Base-by-base conservation (phyloP, 2,329 filamentous ascomycete species). In the Aspergillus eucalypticola region DNA sequence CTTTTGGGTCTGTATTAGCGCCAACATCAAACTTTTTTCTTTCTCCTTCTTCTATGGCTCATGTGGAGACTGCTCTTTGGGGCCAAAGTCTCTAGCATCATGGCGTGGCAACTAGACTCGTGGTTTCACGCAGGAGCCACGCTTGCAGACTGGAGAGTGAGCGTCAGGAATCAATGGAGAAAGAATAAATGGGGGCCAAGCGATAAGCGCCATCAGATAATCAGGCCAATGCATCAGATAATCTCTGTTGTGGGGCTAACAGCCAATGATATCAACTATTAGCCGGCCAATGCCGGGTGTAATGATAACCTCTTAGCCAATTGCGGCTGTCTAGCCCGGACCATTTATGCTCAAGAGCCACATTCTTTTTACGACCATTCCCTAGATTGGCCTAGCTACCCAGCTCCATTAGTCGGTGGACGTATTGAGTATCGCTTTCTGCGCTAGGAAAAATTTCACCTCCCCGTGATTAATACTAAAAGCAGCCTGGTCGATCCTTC, bases 141-240 rank as follows among this genome's bases (percentile, higher is more conserved):
- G 5, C 13, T 15, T n/a, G 46, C 23, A n/a, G 44, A 6, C 25
- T 27, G 25, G 23, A 13, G 23, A 10, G 19, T 11, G 27, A 11
- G 27, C 2, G 23, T 3, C 21, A 27, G 15, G 8, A n/a, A 17
- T 32, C 5, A n/a, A 29, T 27, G n/a, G 27, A 15, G 46, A 4
- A 13, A 19, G 8, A n/a, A 17, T 10, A n/a, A 10, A 49, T 29
- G 15, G 46, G 46, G 46, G 46, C 25, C 21, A 11, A 11, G 44
- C 25, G 25, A 50, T 50, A 50, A 50, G 46, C n/a, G 46, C 46
- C 27, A 50, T 50, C 46, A 50, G 46, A 50, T 49, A 49, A 49
- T 29, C 46, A 23, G 23, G 21, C 13, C 46, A n/a, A 49, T 49
- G 25, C 5, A 49, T 49, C 23, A 49, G 46, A 49, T 50, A 50